phyloP scores from a whole-genome alignment of 2,329 filamentous ascomycete genomes.

The Fusarium sp. region DNA sequence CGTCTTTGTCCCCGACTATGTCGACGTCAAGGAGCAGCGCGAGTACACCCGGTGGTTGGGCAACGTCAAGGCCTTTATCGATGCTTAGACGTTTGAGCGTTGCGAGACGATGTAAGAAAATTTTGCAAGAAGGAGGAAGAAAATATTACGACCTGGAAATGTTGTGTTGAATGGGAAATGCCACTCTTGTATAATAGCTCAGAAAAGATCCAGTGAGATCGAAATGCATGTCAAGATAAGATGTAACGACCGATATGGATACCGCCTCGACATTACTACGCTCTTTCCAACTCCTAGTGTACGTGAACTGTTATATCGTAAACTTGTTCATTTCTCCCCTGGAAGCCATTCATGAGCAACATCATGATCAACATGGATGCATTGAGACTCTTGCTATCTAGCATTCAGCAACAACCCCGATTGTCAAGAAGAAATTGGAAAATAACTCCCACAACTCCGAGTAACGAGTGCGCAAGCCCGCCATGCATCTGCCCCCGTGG shows the following conservation, averaged over 20 bases:
- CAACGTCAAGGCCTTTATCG: conserved; percentile 89
- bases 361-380: conserved; percentile 23
- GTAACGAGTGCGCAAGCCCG: conserved; percentile 49
- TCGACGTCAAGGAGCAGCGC: conserved; percentile 98
- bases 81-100: conserved; percentile 67
- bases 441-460: conserved; percentile 50
- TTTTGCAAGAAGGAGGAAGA: conserved; percentile 25
- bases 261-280: conserved; percentile 11
- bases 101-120: conserved; percentile 6
- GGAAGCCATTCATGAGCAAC: background rate
- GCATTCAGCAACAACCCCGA: conserved; percentile 33
- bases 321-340: background rate
- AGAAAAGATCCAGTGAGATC: conserved; percentile 41
- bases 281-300: background rate
- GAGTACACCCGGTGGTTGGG: conserved; percentile 95
- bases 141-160: conserved; percentile 30
- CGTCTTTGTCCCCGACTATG: conserved; percentile 94
- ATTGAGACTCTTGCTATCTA: conserved; percentile 42
- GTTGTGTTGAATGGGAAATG: conserved; percentile 45
- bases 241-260: conserved; percentile 45
- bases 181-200: conserved; percentile 51
- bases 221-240: conserved; percentile 41
- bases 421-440: conserved; percentile 18
- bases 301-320: background rate
- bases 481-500: conserved; percentile 41